A percentile compares a stretch with the other conserved stretches of the same genome.
These are phyloP conservation scores for Xylariaceae sp. DNA, from an alignment of 2,329 filamentous ascomycete species.

Conservation along the genomic window DNA sequence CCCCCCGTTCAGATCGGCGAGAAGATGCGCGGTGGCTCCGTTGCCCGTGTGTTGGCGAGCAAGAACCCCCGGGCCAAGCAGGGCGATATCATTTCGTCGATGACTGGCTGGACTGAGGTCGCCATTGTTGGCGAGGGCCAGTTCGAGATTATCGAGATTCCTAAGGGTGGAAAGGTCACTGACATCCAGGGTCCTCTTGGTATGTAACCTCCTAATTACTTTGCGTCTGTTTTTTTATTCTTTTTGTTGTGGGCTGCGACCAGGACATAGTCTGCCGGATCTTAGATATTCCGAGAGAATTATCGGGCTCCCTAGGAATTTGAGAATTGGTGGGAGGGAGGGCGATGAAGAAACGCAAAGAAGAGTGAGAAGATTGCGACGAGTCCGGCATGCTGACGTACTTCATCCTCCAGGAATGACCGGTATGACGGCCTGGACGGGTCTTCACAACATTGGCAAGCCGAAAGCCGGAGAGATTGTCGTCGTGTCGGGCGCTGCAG, in stretches of 20 bases:
- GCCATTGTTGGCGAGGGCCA: conserved; percentile 53
- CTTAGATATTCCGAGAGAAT: not conserved
- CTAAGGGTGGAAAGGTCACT: conserved; percentile 43
- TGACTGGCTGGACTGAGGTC: conserved; percentile 63
- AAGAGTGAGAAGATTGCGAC: not conserved
- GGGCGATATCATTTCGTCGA: conserved; percentile 55
- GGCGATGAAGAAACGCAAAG: not conserved
- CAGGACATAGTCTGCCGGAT: not conserved
- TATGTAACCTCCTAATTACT: conserved; percentile 12
- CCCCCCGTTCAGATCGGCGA: conserved; percentile 65
- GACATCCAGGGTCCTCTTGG: conserved; percentile 60
- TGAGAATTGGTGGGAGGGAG: not conserved
- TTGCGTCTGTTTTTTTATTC: not conserved
- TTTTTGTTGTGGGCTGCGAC: not conserved
- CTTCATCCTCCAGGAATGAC: conserved; percentile 47
- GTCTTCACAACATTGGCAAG: conserved; percentile 63
- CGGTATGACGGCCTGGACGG: conserved; percentile 72
- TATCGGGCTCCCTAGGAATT: not conserved
- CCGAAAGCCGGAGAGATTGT: conserved; percentile 68
- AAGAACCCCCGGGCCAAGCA: conserved; percentile 51
- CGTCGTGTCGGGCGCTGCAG: conserved; percentile 72
- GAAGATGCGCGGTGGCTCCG: conserved; percentile 61
- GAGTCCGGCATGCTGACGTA: not conserved
- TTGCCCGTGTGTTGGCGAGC: conserved; percentile 59
- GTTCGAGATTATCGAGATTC: conserved; percentile 41